Percentiles rank a stretch among this genome's conserved stretches.
phyloP scores from a whole-genome alignment of 352 stramenopile species.

The Phytophthora crassamura region DNA sequence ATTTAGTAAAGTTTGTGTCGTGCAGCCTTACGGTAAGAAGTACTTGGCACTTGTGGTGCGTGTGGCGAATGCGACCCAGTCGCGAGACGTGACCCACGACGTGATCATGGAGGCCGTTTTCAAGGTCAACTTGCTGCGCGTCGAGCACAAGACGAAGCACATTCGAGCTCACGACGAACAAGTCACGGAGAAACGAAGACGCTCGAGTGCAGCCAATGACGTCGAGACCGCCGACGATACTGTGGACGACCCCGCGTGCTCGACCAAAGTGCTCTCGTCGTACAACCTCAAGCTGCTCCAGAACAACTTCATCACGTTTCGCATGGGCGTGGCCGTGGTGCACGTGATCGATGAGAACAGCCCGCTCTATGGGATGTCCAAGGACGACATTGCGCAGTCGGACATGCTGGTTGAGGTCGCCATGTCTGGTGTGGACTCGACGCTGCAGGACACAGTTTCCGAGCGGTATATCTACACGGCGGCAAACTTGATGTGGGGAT shows the following conservation, averaged over 20 bases:
- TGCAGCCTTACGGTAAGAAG: constrained; percentile 79
- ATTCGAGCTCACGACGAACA: constrained; percentile 42
- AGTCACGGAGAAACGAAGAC: constrained; percentile 14
- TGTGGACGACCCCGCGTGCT: constrained; percentile 29
- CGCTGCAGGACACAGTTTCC: constrained; percentile 82
- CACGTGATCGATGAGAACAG: constrained; percentile 80
- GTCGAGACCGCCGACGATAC: constrained; percentile 19
- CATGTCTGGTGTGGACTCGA: constrained; percentile 85
- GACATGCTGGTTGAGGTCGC: constrained; percentile 83
- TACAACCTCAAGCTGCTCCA: constrained; percentile 84
- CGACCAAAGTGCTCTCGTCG: constrained; percentile 63
- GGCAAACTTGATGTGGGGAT: constrained; percentile 71
- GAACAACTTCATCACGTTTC: constrained; percentile 89
- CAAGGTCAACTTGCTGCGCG: constrained; percentile 79
- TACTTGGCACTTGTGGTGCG: constrained; percentile 79
- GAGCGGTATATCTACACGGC: constrained; percentile 83
- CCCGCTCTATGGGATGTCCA: constrained; percentile 67
- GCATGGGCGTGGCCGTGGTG: constrained; percentile 81
- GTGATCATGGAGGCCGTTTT: constrained; percentile 88
- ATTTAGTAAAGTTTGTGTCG: constrained; percentile 80
- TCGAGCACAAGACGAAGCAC: constrained; percentile 63
- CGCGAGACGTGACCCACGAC: constrained; percentile 79
- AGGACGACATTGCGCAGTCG: constrained; percentile 59
- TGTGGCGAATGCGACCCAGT: constrained; percentile 83
- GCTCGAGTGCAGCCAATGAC: constrained; percentile 14